Base-by-base conservation (phyloP, 2,329 filamentous ascomycete species). In the Corinectria fuckeliana region DNA sequence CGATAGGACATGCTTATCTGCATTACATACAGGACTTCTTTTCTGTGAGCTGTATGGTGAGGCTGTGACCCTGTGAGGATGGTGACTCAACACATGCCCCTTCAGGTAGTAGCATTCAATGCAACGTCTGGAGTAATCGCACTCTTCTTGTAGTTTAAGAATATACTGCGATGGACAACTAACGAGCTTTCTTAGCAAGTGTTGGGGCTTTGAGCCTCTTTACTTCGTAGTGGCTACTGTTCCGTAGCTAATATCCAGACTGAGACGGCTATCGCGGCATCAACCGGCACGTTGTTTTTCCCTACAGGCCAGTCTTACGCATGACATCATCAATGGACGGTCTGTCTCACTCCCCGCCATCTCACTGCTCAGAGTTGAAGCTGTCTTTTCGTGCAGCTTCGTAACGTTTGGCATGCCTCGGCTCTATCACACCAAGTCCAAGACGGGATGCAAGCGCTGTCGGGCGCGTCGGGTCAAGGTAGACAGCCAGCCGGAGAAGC, bases 21-120 rank as follows among this genome's bases (percentile, higher is more conserved):
- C 11, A 90, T 91, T 52, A 84, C 80, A 0, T 92, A 90, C 61
- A 89, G 89, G 13, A 91, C 90, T n/a, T n/a, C n/a, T n/a, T n/a
- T n/a, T n/a, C n/a, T n/a, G n/a, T n/a, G n/a, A n/a, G n/a, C n/a
- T n/a, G n/a, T n/a, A n/a, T n/a, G n/a, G n/a, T n/a, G n/a, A n/a
- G n/a, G n/a, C n/a, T n/a, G n/a, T n/a, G n/a, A n/a, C n/a, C n/a
- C n/a, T n/a, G n/a, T n/a, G n/a, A n/a, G n/a, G n/a, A n/a, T n/a
- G n/a, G n/a, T n/a, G n/a, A n/a, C n/a, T n/a, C n/a, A n/a, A n/a
- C n/a, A n/a, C n/a, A n/a, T n/a, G n/a, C n/a, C n/a, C n/a, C n/a
- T n/a, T n/a, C n/a, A n/a, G n/a, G n/a, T n/a, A n/a, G n/a, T n/a
- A n/a, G n/a, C n/a, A n/a, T n/a, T n/a, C n/a, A n/a, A n/a, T n/a